Percentiles rank a stretch among this genome's conserved stretches.
Conservation (phyloP, 2,329 filamentous ascomycete species). For the Aureobasidium lini region DNA sequence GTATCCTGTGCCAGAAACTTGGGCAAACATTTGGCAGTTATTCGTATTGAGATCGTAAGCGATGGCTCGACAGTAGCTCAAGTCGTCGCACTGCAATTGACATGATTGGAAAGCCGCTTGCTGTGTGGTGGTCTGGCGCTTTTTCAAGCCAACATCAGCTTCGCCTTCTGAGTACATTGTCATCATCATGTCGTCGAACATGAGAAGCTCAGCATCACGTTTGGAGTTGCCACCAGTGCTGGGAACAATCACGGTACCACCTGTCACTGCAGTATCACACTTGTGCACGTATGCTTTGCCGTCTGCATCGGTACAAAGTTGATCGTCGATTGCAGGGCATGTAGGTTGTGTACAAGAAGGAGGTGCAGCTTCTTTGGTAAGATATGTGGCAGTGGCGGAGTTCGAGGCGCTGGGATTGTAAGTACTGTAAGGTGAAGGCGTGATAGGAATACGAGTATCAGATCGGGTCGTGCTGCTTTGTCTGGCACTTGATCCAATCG, state of each 20-base stretch:
- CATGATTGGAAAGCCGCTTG: constrained; percentile 6
- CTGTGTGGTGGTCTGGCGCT: neutral
- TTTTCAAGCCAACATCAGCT: neutral
- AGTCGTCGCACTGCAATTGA: constrained; percentile 2
- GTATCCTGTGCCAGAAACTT: neutral
- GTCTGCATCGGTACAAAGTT: constrained; percentile 11
- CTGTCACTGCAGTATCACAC: constrained; percentile 2
- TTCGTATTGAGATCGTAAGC: neutral
- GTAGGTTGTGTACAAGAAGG: constrained; percentile 4
- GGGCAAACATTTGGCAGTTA: constrained; percentile 3
- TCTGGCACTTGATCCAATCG: no score
- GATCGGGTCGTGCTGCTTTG: neutral
- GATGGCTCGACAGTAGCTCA: constrained; percentile 1
- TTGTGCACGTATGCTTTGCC: constrained; percentile 7
- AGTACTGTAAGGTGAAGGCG: neutral
- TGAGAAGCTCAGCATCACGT: constrained; percentile 3
- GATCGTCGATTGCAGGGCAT: constrained; percentile 1
- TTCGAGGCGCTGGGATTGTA: neutral
- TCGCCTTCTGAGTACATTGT: neutral
- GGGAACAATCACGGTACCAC: constrained; percentile 5
- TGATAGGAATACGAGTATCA: constrained; percentile 1
- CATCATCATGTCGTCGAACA: constrained; percentile 12
- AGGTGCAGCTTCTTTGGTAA: neutral
- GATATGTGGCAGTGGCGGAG: constrained; percentile 1
- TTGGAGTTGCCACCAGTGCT: neutral